Evolutionary conservation across 352 stramenopile species (phyloP), one percentile per base, ranked within the genome.

Genomic region (Globisporangium parvum): DNA sequence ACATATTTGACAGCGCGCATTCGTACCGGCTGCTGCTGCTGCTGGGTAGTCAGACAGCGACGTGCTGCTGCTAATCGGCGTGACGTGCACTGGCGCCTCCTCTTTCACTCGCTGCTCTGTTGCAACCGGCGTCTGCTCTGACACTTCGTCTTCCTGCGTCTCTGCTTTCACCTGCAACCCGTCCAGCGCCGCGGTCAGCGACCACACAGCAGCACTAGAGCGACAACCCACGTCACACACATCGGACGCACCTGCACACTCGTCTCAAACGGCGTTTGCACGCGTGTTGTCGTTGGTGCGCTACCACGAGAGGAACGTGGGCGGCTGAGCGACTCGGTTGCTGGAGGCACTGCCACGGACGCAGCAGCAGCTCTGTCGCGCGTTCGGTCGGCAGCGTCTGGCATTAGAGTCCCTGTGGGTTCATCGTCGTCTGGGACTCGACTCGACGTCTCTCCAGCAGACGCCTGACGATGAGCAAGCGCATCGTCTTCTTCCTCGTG

Each of bases 51-150:
- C 39, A 6, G 39, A 44, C 14, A 44, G 14, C 39, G 39, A 44
- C 3, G n/a, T 47, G 48, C 48, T 54, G 48, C 48, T 54, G 41
- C 41, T 47, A 6, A 47, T 21, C 20, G 41, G 10, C 41, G 41
- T 14, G 20, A 11, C 11, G 5, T 24, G 41, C 20, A 14, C 41
- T 47, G 41, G 41, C 41, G n/a, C n/a, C n/a, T 47, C 41, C 18
- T 47, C 18, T 24, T 47, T 47, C 41, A 47, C 18, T 6, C 20
- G 20, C 17, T 6, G 14, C 39, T 44, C 39, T 10, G 31, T 37
- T 37, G 14, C 39, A 14, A 45, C 39, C 2, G 15, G 39, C 41
- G 17, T 18, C 41, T 47, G 15, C 5, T 45, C 39, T 10, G 14
- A 20, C 39, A n/a, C n/a, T n/a, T 18, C 31, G 31, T 37, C 18